Evolutionary conservation across 257 asterid genomes (phyloP), one percentile per base, ranked within the genome.

Genomic region (Thymus quinquecostatus): DNA sequence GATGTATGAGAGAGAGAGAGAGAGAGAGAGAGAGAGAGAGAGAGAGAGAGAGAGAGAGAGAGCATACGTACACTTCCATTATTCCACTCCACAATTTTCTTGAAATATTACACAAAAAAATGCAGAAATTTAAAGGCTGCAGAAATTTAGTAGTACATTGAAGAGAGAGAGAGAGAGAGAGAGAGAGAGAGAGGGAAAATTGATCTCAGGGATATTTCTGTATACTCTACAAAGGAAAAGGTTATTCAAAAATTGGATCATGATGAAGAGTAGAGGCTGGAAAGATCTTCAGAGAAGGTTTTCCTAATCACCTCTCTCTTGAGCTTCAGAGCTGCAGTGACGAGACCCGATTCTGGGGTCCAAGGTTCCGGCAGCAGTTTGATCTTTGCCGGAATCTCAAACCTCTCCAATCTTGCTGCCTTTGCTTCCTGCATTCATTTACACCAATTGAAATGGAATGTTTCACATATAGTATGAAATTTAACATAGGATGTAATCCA

Each of bases 321-420:
- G 65, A 94, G 80, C 86, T 94, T 94, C 58, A 94, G 86, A 63
- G 98, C 97, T 34, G 96, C 91, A 6, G 98, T 94, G 34, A 94
- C 96, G 69, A 94, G 90, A 43, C 96, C 98, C 4, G 95, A 87
- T 76, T 94, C 98, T 1, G 96, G 97, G 27, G 97, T 91, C 98
- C 98, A 94, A 1, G 94, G 83, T 38, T 94, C 97, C 0, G 96
- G 73, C 67, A 94, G 71, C 78, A 94, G 43, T 74, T 91, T 87
- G 80, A 94, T 88, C 89, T 82, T 89, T 43, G 87, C 89, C 53
- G 98, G 98, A 59, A 79, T 78, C 80, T 91, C 98, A 45, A 85
- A 91, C 79, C 84, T 94, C 83, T 94, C 97, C 86, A 94, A 64
- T 81, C 38, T 86, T 10, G 96, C 94, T 14, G 81, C 88, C 75